phyloP scores from a whole-genome alignment of 2,329 filamentous ascomycete genomes.

The Chaetomiaceae sp. region DNA sequence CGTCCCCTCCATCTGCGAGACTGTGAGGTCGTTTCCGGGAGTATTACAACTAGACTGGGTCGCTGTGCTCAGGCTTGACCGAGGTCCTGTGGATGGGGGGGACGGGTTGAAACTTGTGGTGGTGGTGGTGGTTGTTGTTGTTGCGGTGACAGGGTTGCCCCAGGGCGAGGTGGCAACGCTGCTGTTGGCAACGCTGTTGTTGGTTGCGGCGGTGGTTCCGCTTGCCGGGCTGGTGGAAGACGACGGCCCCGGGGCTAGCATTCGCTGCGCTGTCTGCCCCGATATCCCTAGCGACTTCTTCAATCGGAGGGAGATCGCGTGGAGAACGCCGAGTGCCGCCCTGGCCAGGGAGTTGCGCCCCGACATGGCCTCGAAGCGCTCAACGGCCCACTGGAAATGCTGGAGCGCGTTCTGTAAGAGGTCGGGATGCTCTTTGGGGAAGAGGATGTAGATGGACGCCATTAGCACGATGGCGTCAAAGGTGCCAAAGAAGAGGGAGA shows the following conservation, averaged over 20 bases:
- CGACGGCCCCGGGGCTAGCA: neutral
- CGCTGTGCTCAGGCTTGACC: neutral
- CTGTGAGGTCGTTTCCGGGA: neutral
- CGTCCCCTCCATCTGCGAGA: too few relatives aligned
- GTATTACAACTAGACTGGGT: neutral
- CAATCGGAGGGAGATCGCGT: slow-evolving; percentile 51
- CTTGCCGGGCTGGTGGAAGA: neutral
- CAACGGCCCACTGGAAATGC: slow-evolving; percentile 57
- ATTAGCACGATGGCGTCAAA: slow-evolving; percentile 61
- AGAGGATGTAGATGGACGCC: slow-evolving; percentile 57
- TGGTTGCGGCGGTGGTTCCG: neutral
- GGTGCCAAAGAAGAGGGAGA: slow-evolving; percentile 57
- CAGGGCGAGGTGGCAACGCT: too few relatives aligned
- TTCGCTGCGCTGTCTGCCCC: neutral
- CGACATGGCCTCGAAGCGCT: slow-evolving; percentile 54
- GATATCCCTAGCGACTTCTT: slow-evolving; percentile 44
- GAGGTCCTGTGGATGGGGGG: neutral
- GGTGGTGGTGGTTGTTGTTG: neutral
- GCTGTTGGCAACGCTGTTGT: too few relatives aligned
- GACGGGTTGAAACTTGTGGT: slow-evolving; percentile 5
- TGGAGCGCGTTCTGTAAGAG: slow-evolving; percentile 45
- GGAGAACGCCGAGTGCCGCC: slow-evolving; percentile 51
- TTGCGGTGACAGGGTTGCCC: too few relatives aligned
- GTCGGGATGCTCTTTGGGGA: slow-evolving; percentile 51
- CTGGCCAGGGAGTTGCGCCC: slow-evolving; percentile 50